These are phyloP conservation scores for Niebla homalea DNA, from an alignment of 495 filamentous ascomycete genomes.

Conservation along the genomic window DNA sequence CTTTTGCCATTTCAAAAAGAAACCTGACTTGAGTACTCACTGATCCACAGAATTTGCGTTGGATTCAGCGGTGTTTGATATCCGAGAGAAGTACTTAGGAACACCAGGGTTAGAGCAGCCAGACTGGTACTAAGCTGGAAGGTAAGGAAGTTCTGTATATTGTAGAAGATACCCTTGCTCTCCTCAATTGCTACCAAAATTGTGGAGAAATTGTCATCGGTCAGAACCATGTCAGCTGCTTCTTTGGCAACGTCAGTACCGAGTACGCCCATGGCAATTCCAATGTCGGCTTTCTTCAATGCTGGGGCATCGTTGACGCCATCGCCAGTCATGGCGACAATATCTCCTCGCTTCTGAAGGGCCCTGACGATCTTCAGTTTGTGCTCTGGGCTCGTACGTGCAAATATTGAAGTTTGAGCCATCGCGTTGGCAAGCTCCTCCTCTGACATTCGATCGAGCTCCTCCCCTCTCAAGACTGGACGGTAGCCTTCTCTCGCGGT, in stretches of 20 bases:
- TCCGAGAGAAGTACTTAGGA: slow-evolving; percentile 81
- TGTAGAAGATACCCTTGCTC: slow-evolving; percentile 98
- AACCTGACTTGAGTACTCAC: slow-evolving; percentile 38
- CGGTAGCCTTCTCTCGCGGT: slow-evolving; percentile 25
- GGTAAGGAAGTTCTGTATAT: slow-evolving; percentile 98
- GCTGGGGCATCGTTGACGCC: slow-evolving; percentile 97
- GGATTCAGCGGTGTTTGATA: slow-evolving; percentile 92
- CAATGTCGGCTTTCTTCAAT: slow-evolving; percentile 94
- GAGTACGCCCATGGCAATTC: slow-evolving; percentile 88
- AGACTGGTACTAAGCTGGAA: slow-evolving; percentile 97
- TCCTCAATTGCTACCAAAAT: slow-evolving; percentile 95
- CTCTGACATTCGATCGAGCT: slow-evolving; percentile 81
- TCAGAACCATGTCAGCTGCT: slow-evolving; percentile 98
- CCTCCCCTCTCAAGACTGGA: slow-evolving; percentile 73
- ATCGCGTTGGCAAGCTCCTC: slow-evolving; percentile 72
- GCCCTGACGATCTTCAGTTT: slow-evolving; percentile 94
- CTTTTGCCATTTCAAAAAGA: not conserved
- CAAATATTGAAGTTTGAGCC: slow-evolving; percentile 80
- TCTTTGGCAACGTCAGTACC: slow-evolving; percentile 98
- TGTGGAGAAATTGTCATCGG: slow-evolving; percentile 95
- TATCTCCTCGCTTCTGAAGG: slow-evolving; percentile 83
- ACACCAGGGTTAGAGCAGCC: slow-evolving; percentile 78
- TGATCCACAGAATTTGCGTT: slow-evolving; percentile 99
- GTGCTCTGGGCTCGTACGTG: slow-evolving; percentile 90
- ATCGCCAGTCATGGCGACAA: slow-evolving; percentile 98